Evolutionary conservation across 768 basidiomycete genomes (phyloP).

Genomic region (Hypholoma fasciculare): DNA sequence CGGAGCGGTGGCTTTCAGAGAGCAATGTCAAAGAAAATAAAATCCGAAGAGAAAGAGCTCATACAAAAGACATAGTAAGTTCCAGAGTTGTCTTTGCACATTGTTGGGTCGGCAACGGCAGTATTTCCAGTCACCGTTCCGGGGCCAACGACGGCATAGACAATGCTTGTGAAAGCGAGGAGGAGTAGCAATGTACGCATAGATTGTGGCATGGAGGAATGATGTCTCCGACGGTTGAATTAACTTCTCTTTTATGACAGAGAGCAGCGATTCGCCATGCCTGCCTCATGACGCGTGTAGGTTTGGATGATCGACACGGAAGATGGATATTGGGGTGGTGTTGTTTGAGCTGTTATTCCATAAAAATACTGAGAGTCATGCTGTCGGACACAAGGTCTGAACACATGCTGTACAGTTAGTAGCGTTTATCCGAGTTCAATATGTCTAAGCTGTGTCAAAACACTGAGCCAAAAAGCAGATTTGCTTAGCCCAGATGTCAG

Average conservation of each 20-base stretch:
- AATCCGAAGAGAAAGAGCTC: slow-evolving; percentile 10
- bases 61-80: slow-evolving; percentile 50
- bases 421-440: no score
- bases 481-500: no score
- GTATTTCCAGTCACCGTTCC: slow-evolving; percentile 40
- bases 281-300: no score
- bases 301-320: no score
- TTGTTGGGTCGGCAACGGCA: slow-evolving; percentile 46
- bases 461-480: no score
- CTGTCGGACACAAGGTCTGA: no score
- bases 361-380: no score
- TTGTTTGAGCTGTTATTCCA: no score
- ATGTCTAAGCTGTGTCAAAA: no score
- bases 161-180: slow-evolving; percentile 19
- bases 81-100: slow-evolving; percentile 49
- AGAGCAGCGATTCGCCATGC: no score
- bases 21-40: neutral
- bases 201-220: neutral
- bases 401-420: no score
- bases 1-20: slow-evolving; percentile 36
- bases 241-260: neutral
- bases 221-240: neutral
- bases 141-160: slow-evolving; percentile 28
- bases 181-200: slow-evolving; percentile 26
- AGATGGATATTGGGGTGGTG: no score